phyloP scores from a whole-genome alignment of 2,329 filamentous ascomycete species.

The Zymoseptoria tritici region DNA sequence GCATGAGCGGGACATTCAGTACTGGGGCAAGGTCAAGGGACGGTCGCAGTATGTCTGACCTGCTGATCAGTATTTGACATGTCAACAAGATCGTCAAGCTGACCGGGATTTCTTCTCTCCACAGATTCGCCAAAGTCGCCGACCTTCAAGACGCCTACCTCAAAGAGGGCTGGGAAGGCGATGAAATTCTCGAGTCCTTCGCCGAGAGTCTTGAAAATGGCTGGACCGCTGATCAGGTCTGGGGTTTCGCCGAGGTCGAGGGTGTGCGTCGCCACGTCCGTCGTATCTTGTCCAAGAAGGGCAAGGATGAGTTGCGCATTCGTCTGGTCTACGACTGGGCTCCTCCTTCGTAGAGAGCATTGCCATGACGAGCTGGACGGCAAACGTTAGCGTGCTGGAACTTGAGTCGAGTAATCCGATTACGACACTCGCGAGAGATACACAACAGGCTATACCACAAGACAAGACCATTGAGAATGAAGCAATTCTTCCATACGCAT shows the following conservation, averaged over 20 bases:
- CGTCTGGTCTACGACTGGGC: conserved; percentile 39
- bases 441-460: neutral
- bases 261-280: conserved; percentile 35
- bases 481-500: neutral
- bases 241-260: conserved; percentile 41
- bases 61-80: neutral
- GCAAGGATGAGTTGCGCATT: conserved; percentile 32
- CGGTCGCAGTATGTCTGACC: conserved; percentile 34
- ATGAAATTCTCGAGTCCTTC: conserved; percentile 41
- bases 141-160: conserved; percentile 42
- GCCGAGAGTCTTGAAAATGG: conserved; percentile 41
- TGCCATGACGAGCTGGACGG: neutral
- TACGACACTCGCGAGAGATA: neutral
- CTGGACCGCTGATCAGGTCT: conserved; percentile 51
- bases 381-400: neutral
- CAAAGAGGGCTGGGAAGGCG: conserved; percentile 49
- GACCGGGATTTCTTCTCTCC: neutral
- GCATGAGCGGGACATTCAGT: conserved; percentile 65
- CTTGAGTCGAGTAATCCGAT: neutral
- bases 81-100: neutral
- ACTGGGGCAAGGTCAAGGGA: conserved; percentile 68
- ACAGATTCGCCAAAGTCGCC: conserved; percentile 28
- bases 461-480: neutral
- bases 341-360: neutral
- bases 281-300: conserved; percentile 32